phyloP scores from a whole-genome alignment of 495 filamentous ascomycete species.

The Talaromyces stipitatus region DNA sequence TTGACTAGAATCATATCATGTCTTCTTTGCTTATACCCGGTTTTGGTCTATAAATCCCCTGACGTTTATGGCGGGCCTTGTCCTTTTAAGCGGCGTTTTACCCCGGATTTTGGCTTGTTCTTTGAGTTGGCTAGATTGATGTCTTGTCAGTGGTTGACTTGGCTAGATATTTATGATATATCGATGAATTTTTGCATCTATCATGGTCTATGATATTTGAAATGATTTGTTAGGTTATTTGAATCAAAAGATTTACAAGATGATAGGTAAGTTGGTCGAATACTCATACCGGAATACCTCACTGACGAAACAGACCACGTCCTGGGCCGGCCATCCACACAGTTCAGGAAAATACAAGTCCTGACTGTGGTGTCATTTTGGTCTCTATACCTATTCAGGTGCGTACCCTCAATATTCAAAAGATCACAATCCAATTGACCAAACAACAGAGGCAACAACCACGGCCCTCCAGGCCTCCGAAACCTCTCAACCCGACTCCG shows the following conservation, averaged over 20 bases:
- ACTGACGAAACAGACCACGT: constrained; percentile 61
- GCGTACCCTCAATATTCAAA: constrained; percentile 11
- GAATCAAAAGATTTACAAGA: background rate
- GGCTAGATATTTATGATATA: background rate
- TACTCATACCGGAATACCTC: background rate
- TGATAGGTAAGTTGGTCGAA: constrained; percentile 6
- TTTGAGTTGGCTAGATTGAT: background rate
- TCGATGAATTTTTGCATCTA: background rate
- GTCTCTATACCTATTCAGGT: constrained; percentile 76
- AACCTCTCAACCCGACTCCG: constrained; percentile 63
- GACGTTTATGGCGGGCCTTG: too few species aligned
- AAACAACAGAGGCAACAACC: constrained; percentile 60
- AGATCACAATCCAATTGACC: background rate
- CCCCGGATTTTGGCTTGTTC: background rate
- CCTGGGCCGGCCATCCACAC: constrained; percentile 79
- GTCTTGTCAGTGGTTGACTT: background rate
- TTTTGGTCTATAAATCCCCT: too few species aligned
- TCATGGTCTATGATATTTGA: too few species aligned
- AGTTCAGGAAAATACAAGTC: constrained; percentile 89
- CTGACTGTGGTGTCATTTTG: constrained; percentile 85
- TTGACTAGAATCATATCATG: too few species aligned
- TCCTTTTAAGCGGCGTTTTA: too few species aligned
- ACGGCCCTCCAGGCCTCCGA: constrained; percentile 77
- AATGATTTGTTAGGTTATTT: background rate
- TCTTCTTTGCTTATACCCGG: too few species aligned